Evolutionary conservation across 2,329 filamentous ascomycete genomes (phyloP), one percentile per base, ranked within the genome.

Genomic region (Phaeosphaeria sp.): DNA sequence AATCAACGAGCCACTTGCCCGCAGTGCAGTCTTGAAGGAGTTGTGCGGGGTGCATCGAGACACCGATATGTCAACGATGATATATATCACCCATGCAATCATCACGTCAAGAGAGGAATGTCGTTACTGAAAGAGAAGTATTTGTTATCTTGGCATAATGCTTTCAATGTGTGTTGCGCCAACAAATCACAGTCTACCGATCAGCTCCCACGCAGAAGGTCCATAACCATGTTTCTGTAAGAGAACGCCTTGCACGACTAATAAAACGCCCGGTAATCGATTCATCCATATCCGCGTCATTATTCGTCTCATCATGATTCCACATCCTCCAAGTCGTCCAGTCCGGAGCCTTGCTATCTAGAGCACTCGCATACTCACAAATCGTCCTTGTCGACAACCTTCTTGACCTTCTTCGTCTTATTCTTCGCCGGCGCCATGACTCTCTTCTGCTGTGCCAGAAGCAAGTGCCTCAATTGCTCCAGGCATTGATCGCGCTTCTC

Each of bases 381-480:
- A 17, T 40, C 47, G 15, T 21, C 13, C n/a, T 5, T 9, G 6
- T 8, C 27, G 8, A 18, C 20, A 9, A 3, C 44, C 15, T n/a
- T 27, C 24, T 7, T 13, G 15, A 36, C 30, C 30, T 36, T 36
- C 30, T 36, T 48, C 15, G 22, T 33, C 45, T 17, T 53, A 30
- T 40, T 47, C 15, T 25, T 46, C 44, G 51, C 20, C 43, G 43
- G 42, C 36, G n/a, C 52, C 46, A 49, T 36, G 18, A 55, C 17
- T 7, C 39, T 36, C 25, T 55, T 49, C 27, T 49, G 52, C 22
- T 49, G 52, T 22, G 9, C 25, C 11, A 25, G 15, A 24, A 55
- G 33, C 46, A 55, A 36, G 57, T 59, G 66, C n/a, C 60, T 60
- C 50, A 75, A 21, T 33, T 64, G 61, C 1, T 39, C 27, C 6